phyloP scores from a whole-genome alignment of 345 rosid genomes.

The Salix caprea region DNA sequence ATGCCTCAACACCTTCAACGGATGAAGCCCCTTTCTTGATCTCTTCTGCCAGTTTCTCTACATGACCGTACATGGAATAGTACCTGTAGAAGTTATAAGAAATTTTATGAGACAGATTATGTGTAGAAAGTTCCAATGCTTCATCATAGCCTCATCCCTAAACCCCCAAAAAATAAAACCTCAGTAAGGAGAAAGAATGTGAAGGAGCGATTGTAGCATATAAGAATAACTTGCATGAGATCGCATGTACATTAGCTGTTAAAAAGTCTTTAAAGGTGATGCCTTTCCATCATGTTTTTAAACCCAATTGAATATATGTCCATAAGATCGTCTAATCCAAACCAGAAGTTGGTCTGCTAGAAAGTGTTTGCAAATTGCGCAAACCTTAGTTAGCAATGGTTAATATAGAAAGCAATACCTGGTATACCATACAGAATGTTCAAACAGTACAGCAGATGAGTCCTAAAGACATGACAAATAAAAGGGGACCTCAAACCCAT shows the following conservation, averaged over 20 bases:
- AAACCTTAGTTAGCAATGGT: background rate
- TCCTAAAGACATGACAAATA: background rate
- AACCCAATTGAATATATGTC: background rate
- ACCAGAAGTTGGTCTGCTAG: background rate
- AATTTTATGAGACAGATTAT: background rate
- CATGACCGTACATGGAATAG: conserved; percentile 97
- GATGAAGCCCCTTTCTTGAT: conserved; percentile 88
- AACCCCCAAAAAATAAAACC: too few species aligned
- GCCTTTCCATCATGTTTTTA: background rate
- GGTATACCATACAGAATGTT: background rate
- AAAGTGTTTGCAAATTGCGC: background rate
- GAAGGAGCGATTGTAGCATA: background rate
- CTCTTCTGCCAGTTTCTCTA: conserved; percentile 86
- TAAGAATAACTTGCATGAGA: background rate
- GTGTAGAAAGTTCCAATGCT: background rate
- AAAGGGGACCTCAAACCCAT: background rate
- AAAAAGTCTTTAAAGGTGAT: background rate
- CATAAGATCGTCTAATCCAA: background rate
- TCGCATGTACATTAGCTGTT: background rate
- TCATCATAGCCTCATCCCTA: too few species aligned
- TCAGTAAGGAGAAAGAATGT: background rate
- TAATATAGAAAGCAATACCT: background rate
- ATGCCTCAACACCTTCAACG: conserved; percentile 94
- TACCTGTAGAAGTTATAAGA: conserved; percentile 45
- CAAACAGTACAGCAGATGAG: background rate